Evolutionary conservation across 2,329 filamentous ascomycete species (phyloP).

Genomic region (Cladophialophora chaetospira): DNA sequence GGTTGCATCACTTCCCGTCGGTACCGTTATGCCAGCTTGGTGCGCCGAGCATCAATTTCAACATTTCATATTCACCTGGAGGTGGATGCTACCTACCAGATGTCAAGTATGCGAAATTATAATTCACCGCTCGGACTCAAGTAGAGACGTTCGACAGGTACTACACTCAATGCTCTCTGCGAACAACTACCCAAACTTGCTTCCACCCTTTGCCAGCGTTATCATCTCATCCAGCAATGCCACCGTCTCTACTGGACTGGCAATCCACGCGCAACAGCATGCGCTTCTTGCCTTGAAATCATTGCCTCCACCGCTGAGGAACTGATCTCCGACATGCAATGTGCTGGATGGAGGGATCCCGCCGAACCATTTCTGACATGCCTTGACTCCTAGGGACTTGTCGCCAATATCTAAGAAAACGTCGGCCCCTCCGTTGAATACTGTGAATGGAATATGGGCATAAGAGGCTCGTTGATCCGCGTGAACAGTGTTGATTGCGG

Average conservation of each 20-base stretch:
- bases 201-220: constrained; percentile 13
- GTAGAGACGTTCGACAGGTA: no score
- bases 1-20: no score
- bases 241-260: constrained; percentile 87
- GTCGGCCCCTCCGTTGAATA: constrained; percentile 96
- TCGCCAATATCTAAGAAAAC: constrained; percentile 99
- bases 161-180: not conserved
- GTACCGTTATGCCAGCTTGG: no score
- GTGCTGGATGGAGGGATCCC: constrained; percentile 64
- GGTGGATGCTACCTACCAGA: no score
- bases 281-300: constrained; percentile 95
- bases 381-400: constrained; percentile 92
- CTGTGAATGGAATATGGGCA: constrained; percentile 76
- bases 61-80: no score
- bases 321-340: constrained; percentile 93
- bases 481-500: constrained; percentile 60
- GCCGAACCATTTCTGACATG: constrained; percentile 89
- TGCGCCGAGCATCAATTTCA: no score
- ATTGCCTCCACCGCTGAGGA: constrained; percentile 90
- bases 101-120: no score
- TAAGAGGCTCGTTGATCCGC: constrained; percentile 13
- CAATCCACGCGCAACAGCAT: constrained; percentile 96
- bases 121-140: no score
- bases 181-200: not conserved
- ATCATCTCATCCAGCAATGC: constrained; percentile 75